Conservation (phyloP, 2,329 filamentous ascomycete species). For the Pseudopithomyces maydicus region DNA sequence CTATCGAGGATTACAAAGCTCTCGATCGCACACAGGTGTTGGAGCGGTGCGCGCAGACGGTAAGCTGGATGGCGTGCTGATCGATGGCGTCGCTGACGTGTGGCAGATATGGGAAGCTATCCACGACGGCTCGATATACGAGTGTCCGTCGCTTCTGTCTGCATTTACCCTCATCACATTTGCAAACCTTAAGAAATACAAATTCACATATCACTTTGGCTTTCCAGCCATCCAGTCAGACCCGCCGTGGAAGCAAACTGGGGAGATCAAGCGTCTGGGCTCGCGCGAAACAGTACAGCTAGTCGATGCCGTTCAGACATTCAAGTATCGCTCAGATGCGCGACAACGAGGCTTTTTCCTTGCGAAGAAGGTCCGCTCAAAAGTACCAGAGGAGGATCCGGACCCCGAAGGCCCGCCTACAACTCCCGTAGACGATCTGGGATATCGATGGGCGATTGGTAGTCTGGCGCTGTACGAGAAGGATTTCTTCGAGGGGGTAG, state of each 20-base stretch:
- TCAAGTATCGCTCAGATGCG: conserved; percentile 80
- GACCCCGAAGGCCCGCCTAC: conserved; percentile 55
- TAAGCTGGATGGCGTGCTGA: conserved; percentile 47
- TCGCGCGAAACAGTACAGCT: conserved; percentile 75
- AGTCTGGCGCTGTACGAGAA: conserved; percentile 79
- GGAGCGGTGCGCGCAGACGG: conserved; percentile 77
- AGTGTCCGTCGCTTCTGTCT: conserved; percentile 85
- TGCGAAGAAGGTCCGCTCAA: conserved; percentile 71
- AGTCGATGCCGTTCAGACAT: conserved; percentile 83
- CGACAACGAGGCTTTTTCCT: conserved; percentile 95
- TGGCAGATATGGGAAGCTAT: conserved; percentile 96
- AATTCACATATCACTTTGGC: conserved; percentile 97
- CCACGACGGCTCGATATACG: conserved; percentile 94
- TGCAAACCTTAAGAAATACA: conserved; percentile 96
- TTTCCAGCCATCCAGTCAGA: conserved; percentile 93
- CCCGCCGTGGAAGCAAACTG: conserved; percentile 70
- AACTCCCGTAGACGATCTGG: conserved; percentile 59
- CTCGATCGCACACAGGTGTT: conserved; percentile 80
- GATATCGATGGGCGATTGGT: conserved; percentile 78
- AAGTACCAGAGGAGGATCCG: conserved; percentile 29
- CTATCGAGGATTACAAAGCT: conserved; percentile 88
- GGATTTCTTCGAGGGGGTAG: conserved; percentile 80
- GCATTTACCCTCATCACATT: conserved; percentile 91
- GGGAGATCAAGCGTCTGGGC: conserved; percentile 56
- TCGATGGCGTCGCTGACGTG: conserved; percentile 25